Conservation (phyloP, 441 rosid genomes). For the Populus trichocarpa region DNA sequence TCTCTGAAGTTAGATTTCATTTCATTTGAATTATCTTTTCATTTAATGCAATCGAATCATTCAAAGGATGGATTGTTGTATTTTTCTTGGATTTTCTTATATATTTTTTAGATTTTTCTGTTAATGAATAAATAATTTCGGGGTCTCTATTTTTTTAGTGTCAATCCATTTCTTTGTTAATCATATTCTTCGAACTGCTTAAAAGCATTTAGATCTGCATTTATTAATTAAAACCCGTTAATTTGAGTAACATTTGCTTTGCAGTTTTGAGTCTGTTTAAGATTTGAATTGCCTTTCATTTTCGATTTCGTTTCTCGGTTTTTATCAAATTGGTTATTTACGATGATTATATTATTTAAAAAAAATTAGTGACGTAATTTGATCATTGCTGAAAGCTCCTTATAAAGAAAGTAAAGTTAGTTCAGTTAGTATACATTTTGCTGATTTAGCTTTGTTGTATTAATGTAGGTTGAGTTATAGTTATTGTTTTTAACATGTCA, state of each 20-base stretch:
- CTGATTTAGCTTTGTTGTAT: neutral
- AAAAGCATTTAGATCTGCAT: neutral
- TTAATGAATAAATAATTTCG: no score
- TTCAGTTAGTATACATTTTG: neutral
- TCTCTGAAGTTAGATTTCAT: neutral
- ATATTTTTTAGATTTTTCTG: no score
- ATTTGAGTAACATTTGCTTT: neutral
- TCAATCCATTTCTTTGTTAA: no score
- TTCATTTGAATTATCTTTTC: neutral
- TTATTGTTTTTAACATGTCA: slow-evolving; percentile 44
- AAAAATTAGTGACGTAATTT: neutral
- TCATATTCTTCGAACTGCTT: neutral
- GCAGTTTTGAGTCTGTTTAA: neutral
- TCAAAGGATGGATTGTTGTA: neutral
- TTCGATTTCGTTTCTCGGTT: neutral
- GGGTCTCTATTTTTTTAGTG: neutral
- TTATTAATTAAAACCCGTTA: neutral
- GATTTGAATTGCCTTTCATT: neutral
- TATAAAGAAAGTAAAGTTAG: neutral
- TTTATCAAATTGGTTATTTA: neutral
- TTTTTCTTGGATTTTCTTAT: neutral
- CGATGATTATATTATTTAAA: neutral
- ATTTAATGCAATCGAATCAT: neutral
- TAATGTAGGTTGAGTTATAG: neutral
- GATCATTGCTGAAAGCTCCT: neutral